Evolutionary conservation across 2,329 filamentous ascomycete genomes (phyloP).

Genomic region (Sclerotinia glacialis): DNA sequence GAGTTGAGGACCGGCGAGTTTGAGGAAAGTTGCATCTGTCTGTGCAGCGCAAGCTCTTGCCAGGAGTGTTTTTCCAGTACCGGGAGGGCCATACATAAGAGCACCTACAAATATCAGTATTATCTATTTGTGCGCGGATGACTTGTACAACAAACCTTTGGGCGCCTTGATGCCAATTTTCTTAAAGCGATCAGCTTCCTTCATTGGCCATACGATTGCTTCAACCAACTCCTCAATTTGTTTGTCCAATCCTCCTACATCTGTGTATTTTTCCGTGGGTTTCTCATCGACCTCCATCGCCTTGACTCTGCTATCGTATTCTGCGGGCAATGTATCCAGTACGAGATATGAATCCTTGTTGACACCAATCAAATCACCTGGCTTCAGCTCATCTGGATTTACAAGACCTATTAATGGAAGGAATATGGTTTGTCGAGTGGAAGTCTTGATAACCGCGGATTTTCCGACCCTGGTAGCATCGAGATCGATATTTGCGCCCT

Average conservation of each 20-base stretch:
- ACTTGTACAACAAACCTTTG: slow-evolving; percentile 66
- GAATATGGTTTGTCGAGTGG: slow-evolving; percentile 97
- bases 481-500: slow-evolving; percentile 97
- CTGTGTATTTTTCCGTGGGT: slow-evolving; percentile 97
- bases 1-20: slow-evolving; percentile 93
- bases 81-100: slow-evolving; percentile 93
- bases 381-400: slow-evolving; percentile 91
- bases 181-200: slow-evolving; percentile 98
- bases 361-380: slow-evolving; percentile 93
- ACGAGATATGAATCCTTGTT: slow-evolving; percentile 99
- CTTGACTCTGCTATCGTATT: slow-evolving; percentile 98
- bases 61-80: slow-evolving; percentile 86
- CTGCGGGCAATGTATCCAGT: slow-evolving; percentile 91
- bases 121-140: background rate
- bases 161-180: slow-evolving; percentile 99
- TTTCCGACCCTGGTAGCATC: slow-evolving; percentile 96
- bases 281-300: slow-evolving; percentile 99
- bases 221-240: slow-evolving; percentile 99
- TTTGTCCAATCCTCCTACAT: slow-evolving; percentile 96
- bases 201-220: slow-evolving; percentile 99
- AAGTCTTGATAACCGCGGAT: slow-evolving; percentile 99
- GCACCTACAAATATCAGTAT: slow-evolving; percentile 60
- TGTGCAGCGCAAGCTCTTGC: slow-evolving; percentile 95
- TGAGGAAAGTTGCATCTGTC: slow-evolving; percentile 97
- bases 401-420: slow-evolving; percentile 94